Conservation (phyloP, 2,329 filamentous ascomycete genomes). For the Aspergillus sp. region DNA sequence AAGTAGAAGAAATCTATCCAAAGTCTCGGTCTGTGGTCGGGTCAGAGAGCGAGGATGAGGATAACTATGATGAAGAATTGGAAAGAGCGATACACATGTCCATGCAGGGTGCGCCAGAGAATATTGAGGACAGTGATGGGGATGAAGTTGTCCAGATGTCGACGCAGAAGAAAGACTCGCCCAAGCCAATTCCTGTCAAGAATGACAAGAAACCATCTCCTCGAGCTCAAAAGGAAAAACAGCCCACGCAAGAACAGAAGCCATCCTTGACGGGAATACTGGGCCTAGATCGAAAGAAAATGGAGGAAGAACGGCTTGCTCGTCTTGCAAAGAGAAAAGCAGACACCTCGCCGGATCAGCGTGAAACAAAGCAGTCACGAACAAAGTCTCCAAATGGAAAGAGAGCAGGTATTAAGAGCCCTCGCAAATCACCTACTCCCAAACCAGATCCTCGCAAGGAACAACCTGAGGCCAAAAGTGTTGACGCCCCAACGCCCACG, state of each 20-base stretch:
- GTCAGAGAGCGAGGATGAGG: constrained; percentile 16
- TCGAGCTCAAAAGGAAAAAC: background rate
- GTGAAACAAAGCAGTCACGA: constrained; percentile 18
- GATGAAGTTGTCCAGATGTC: background rate
- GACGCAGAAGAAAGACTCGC: too few species aligned
- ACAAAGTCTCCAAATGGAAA: constrained; percentile 3
- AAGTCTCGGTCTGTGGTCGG: constrained; percentile 23
- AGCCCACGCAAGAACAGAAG: background rate
- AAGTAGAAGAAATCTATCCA: constrained; percentile 17
- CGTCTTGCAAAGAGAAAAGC: constrained; percentile 56
- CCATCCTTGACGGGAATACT: constrained; percentile 31
- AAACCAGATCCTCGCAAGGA: background rate
- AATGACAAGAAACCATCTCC: background rate
- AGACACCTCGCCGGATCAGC: constrained; percentile 20
- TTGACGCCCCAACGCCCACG: constrained; percentile 9
- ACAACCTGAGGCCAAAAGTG: background rate
- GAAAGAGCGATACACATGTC: constrained; percentile 30
- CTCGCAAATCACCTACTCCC: background rate
- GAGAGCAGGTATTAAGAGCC: background rate
- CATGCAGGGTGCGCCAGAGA: constrained; percentile 16
- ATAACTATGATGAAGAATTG: constrained; percentile 29
- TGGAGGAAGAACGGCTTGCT: constrained; percentile 77
- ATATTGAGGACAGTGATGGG: constrained; percentile 1
- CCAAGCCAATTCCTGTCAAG: background rate
- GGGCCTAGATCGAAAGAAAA: constrained; percentile 66